phyloP scores from a whole-genome alignment of 805 yeast species.

The Jamesozyma piceae region DNA sequence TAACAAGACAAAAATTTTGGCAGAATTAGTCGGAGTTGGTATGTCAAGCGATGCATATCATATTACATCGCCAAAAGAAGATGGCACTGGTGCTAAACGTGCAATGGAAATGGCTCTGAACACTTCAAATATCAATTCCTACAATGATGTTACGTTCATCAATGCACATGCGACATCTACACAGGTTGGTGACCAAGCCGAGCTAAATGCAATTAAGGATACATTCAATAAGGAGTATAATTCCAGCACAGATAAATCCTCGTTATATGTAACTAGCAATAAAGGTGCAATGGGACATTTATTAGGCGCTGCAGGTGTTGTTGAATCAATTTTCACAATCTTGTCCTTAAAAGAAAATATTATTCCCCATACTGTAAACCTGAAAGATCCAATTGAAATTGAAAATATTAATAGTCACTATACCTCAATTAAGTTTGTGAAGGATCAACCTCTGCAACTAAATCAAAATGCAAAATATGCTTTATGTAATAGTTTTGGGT shows the following conservation, averaged over 20 bases:
- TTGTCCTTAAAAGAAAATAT: conserved; percentile 47
- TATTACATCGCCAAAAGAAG: conserved; percentile 79
- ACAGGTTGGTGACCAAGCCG: conserved; percentile 79
- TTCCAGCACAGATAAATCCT: background rate
- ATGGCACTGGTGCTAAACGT: conserved; percentile 75
- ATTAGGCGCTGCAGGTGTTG: conserved; percentile 92
- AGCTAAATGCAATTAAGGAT: conserved; percentile 56
- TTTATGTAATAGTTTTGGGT: conserved; percentile 86
- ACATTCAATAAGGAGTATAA: conserved; percentile 17
- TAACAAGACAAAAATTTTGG: conserved; percentile 51
- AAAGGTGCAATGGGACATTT: conserved; percentile 92
- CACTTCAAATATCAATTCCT: conserved; percentile 38
- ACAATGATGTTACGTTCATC: conserved; percentile 52
- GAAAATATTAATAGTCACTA: background rate
- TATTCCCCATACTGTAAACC: conserved; percentile 77
- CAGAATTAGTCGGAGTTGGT: conserved; percentile 83
- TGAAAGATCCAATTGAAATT: conserved; percentile 30
- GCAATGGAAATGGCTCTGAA: conserved; percentile 73
- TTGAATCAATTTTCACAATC: conserved; percentile 77
- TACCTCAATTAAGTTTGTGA: conserved; percentile 46
- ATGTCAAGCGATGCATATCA: conserved; percentile 86
- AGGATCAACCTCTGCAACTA: conserved; percentile 35
- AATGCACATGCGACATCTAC: conserved; percentile 98
- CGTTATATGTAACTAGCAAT: conserved; percentile 59
- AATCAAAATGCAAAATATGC: conserved; percentile 42